phyloP scores from a whole-genome alignment of 257 asterid genomes.

The Jaltomata sinuosa region DNA sequence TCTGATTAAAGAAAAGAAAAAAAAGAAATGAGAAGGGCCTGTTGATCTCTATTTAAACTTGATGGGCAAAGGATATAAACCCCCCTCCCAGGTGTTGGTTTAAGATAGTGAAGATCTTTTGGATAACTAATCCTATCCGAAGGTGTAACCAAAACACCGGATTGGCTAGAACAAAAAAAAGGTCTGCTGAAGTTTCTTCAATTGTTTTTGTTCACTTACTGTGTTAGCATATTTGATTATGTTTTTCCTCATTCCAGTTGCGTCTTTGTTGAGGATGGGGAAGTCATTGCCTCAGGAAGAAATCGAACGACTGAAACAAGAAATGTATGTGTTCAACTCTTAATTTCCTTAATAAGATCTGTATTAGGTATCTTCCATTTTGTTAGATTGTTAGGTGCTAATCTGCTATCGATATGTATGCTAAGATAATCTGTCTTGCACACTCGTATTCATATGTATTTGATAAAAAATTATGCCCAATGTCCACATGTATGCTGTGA shows the following conservation, averaged over 20 bases:
- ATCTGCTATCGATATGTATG: not conserved
- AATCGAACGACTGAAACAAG: slow-evolving; percentile 72
- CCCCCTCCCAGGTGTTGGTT: not conserved
- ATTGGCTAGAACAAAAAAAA: not conserved
- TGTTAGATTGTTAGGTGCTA: not conserved
- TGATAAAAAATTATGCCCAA: not conserved
- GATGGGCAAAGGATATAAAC: not conserved
- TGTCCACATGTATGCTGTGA: not conserved
- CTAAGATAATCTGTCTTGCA: not conserved
- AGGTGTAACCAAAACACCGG: not conserved
- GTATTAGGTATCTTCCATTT: not conserved
- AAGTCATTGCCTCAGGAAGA: slow-evolving; percentile 68
- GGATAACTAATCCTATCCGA: not conserved
- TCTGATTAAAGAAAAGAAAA: not conserved
- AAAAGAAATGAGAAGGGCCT: not conserved
- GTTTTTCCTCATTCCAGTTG: slow-evolving; percentile 28
- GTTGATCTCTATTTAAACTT: not conserved
- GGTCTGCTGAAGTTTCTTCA: not conserved
- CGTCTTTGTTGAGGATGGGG: slow-evolving; percentile 53
- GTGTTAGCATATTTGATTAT: slow-evolving; percentile 1
- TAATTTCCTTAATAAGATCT: not conserved
- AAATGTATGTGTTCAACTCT: slow-evolving; percentile 27
- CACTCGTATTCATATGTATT: not conserved
- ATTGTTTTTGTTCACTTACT: not conserved
- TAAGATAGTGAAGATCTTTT: not conserved